Percentiles rank a stretch among this genome's conserved stretches.
Evolutionary conservation across 306 rosid species (phyloP).

Genomic region (Malus asiatica): DNA sequence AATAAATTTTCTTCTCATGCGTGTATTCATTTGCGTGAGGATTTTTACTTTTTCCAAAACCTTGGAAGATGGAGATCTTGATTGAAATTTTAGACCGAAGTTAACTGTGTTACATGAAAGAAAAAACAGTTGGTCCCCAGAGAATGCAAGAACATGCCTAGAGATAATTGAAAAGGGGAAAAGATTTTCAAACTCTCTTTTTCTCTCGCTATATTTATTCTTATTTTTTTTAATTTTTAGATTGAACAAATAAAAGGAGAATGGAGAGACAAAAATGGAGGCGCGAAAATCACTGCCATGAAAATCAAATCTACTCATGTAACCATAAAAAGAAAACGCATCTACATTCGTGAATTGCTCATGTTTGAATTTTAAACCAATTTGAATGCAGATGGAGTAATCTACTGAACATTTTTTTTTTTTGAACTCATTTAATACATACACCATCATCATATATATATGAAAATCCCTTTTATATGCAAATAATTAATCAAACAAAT

Average conservation of each 20-base stretch:
- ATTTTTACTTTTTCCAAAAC: neutral
- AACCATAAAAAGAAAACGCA: neutral
- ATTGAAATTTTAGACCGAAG: neutral
- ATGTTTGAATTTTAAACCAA: neutral
- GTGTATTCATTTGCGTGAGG: neutral
- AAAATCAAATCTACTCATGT: neutral
- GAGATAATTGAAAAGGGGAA: neutral
- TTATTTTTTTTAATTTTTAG: neutral
- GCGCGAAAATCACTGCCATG: neutral
- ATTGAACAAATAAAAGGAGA: no score
- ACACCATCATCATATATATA: neutral
- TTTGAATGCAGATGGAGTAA: neutral
- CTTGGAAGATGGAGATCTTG: neutral
- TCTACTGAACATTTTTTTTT: neutral
- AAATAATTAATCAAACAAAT: neutral
- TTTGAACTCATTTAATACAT: conserved; percentile 8
- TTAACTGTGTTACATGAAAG: neutral
- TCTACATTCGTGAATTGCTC: neutral
- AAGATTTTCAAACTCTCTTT: no score
- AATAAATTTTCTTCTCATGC: neutral
- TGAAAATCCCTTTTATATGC: conserved; percentile 7
- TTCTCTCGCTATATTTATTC: neutral
- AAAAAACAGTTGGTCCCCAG: neutral
- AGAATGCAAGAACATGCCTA: neutral
- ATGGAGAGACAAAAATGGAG: neutral